Evolutionary conservation across 495 filamentous ascomycete genomes (phyloP).

Genomic region (Amphirosellinia nigrospora): DNA sequence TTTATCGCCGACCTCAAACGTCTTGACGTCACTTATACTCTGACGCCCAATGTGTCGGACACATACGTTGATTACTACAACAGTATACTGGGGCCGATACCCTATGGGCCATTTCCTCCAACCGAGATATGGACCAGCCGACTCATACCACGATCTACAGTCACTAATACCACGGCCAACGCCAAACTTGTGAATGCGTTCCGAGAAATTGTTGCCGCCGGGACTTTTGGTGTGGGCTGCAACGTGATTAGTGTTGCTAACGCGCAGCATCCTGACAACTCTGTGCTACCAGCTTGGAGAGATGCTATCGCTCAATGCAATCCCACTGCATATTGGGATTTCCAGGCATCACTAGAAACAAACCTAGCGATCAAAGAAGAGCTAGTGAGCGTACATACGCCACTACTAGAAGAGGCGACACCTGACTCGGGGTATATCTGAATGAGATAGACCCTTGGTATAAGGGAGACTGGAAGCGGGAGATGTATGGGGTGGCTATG

Average conservation of each 20-base stretch:
- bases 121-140: constrained; percentile 42
- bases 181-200: constrained; percentile 45
- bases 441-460: constrained; percentile 51
- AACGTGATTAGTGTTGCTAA: constrained; percentile 29
- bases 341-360: constrained; percentile 33
- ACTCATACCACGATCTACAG: constrained; percentile 55
- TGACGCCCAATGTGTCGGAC: constrained; percentile 36
- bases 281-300: constrained; percentile 32
- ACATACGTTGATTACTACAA: constrained; percentile 48
- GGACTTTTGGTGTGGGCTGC: constrained; percentile 39
- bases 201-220: constrained; percentile 48
- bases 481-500: constrained; percentile 58
- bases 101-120: constrained; percentile 22
- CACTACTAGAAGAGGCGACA: constrained; percentile 49
- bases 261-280: constrained; percentile 27
- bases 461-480: constrained; percentile 43
- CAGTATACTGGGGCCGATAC: constrained; percentile 36
- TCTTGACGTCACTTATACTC: constrained; percentile 34
- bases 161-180: constrained; percentile 40
- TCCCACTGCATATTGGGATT: constrained; percentile 46
- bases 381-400: constrained; percentile 35
- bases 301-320: constrained; percentile 20
- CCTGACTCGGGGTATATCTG: constrained; percentile 50
- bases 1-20: constrained; percentile 33
- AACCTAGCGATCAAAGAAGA: background rate